Evolutionary conservation across 306 rosid species (phyloP), one percentile per base, ranked within the genome.

Genomic region (Dryas drummondii): DNA sequence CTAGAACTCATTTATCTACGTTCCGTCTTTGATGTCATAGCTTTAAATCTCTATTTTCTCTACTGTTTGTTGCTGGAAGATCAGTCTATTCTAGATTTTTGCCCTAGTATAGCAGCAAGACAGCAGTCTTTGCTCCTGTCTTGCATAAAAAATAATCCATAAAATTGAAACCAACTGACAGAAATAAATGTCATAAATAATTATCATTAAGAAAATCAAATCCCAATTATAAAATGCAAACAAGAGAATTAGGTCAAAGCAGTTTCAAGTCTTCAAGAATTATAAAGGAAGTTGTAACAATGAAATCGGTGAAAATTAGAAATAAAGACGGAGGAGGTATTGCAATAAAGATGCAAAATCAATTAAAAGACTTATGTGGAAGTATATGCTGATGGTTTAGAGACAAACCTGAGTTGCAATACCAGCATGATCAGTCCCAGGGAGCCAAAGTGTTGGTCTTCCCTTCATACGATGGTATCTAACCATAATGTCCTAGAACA

Each of bases 381-480:
- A 40, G 16, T 27, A 13, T 41, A 9, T 51, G 70, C 48, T 55
- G 37, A 37, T 5, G 46, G 46, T 68, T 56, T n/a, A 74, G 69
- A 52, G 74, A 82, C 89, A 71, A 78, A 94, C 97, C 97, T 94
- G 98, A 66, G 98, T 94, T 7, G 98, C 98, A 78, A 94, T 94
- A 73, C 98, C 98, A 84, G 98, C 98, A 87, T 94, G 98, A 87
- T 94, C 98, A 64, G 97, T 87, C 79, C 98, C 98, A 6, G 98
- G 98, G 83, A 94, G 84, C 97, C 98, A 94, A 74, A 94, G 97
- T 7, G 98, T 90, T 65, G 97, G 97, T 74, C 92, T 89, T 78
- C 98, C 98, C 85, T 87, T 94, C 98, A 94, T 94, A 66, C 98
- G 92, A 71, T 94, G 81, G 79, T 94, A 91, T 82, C 98, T 87